Conservation (phyloP, 1,284 basidiomycete genomes). For the Rhodotorula mucilaginosa region DNA sequence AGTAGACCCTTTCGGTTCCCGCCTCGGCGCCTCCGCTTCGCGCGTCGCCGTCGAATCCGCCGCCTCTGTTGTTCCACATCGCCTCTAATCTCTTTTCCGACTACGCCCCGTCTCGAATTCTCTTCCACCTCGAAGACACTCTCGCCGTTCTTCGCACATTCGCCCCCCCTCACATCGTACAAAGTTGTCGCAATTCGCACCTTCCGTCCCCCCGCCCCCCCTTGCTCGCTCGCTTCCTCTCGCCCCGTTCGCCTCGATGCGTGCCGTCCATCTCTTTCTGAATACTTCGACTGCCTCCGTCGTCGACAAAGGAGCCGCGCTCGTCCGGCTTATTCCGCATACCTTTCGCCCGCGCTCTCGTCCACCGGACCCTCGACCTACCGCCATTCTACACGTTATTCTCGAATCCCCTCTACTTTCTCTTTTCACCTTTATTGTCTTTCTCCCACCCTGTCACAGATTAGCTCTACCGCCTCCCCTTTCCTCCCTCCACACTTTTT, state of each 20-base stretch:
- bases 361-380: not conserved
- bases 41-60: no score
- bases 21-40: no score
- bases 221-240: no score
- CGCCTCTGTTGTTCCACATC: not conserved
- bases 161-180: not conserved
- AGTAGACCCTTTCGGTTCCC: not conserved
- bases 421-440: not conserved
- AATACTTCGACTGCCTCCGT: no score
- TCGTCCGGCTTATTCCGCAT: not conserved
- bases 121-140: no score
- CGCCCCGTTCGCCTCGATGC: no score
- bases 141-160: no score
- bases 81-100: not conserved
- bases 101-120: no score
- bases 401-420: not conserved
- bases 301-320: no score
- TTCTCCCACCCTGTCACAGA: not conserved
- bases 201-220: no score
- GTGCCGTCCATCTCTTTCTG: no score
- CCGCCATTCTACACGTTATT: not conserved
- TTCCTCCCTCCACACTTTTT: not conserved
- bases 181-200: no score
- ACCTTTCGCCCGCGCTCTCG: not conserved
- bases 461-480: not conserved